Evolutionary conservation across 345 rosid genomes (phyloP).

Genomic region (Gossypium longicalyx): DNA sequence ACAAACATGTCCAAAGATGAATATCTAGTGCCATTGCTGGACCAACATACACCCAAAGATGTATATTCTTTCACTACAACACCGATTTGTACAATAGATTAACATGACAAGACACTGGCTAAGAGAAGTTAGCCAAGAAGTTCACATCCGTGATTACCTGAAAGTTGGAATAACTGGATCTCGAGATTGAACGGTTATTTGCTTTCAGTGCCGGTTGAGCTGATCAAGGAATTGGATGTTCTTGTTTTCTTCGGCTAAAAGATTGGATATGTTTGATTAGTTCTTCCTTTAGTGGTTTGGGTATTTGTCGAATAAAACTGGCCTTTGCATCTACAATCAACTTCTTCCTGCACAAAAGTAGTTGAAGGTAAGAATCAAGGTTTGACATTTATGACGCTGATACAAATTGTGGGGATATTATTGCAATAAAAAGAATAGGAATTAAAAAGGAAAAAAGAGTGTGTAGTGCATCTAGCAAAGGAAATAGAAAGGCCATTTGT

Average conservation of each 20-base stretch:
- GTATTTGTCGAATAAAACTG: constrained; percentile 49
- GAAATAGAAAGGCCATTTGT: not conserved
- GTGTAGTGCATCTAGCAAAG: not conserved
- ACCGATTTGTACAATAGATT: constrained; percentile 12
- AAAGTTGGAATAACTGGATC: not conserved
- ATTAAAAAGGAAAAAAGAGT: not conserved
- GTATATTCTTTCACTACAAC: not conserved
- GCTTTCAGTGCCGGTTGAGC: constrained; percentile 21
- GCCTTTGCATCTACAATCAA: constrained; percentile 66
- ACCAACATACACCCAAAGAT: constrained; percentile 6
- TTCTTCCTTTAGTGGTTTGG: constrained; percentile 64
- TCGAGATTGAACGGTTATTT: not conserved
- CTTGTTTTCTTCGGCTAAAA: constrained; percentile 42
- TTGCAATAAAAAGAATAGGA: too few relatives aligned
- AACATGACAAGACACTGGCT: constrained; percentile 20
- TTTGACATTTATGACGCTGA: not conserved
- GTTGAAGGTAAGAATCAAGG: not conserved
- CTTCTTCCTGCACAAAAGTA: constrained; percentile 47
- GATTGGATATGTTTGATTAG: constrained; percentile 46
- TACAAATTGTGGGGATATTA: too few relatives aligned
- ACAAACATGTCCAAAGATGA: not conserved
- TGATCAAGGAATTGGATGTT: constrained; percentile 16
- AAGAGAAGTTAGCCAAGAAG: not conserved
- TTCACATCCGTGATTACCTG: not conserved
- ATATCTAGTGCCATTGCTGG: constrained; percentile 13